Evolutionary conservation across 352 stramenopile species (phyloP).

Genomic region (Pythium folliculosum): DNA sequence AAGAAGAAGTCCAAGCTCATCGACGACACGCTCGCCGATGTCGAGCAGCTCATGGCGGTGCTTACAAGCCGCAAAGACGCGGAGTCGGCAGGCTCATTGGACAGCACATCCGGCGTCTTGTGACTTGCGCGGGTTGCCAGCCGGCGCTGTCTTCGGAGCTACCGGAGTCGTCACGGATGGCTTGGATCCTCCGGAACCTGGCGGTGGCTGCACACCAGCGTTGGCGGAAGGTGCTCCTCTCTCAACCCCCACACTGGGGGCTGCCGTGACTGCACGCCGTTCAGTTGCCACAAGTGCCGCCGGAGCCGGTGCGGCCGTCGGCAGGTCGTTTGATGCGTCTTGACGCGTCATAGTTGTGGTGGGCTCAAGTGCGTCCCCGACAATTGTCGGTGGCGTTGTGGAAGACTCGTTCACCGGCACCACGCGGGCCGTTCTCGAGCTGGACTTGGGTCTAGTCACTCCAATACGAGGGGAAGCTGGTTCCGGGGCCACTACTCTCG

Average conservation of each 20-base stretch:
- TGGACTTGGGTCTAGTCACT: not conserved
- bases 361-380: no score
- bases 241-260: not conserved
- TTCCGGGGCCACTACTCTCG: no score
- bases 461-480: no score
- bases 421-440: slow-evolving; percentile 13
- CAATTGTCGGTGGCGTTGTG: not conserved
- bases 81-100: slow-evolving; percentile 26
- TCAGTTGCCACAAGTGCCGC: no score
- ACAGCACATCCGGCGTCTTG: slow-evolving; percentile 21
- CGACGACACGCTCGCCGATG: not conserved
- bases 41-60: slow-evolving; percentile 16
- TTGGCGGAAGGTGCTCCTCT: no score
- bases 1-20: slow-evolving; percentile 8
- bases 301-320: no score
- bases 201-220: no score
- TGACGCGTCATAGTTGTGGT: no score
- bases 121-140: slow-evolving; percentile 10
- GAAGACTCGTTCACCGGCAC: slow-evolving; percentile 7
- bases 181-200: not conserved
- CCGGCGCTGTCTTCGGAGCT: slow-evolving; percentile 19
- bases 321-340: no score
- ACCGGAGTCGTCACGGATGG: not conserved
- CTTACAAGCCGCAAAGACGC: not conserved
- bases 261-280: not conserved